These are phyloP conservation scores for Vaucheria bursata DNA, from an alignment of 352 stramenopile species.

Conservation along the genomic window DNA sequence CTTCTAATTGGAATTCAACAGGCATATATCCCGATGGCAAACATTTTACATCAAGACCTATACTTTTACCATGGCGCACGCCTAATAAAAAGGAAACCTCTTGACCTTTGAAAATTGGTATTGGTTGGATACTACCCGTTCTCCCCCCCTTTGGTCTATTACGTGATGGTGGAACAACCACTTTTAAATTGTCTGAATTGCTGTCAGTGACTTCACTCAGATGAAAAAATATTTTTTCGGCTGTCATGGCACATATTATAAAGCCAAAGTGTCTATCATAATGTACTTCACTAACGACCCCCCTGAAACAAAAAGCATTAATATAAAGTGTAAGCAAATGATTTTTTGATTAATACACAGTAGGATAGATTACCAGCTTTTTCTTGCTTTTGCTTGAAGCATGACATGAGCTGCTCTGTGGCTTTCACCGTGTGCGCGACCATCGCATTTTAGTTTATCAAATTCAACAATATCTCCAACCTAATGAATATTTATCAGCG, in stretches of 20 bases:
- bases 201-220: conserved; percentile 21
- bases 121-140: not conserved
- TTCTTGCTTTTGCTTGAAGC: not conserved
- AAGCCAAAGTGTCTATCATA: conserved; percentile 15
- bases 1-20: no score
- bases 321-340: not conserved
- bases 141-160: not conserved
- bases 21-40: conserved; percentile 21
- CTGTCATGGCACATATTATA: conserved; percentile 1
- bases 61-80: conserved; percentile 25
- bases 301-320: not conserved
- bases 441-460: not conserved
- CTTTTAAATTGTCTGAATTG: not conserved
- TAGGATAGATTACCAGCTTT: not conserved
- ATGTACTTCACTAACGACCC: not conserved
- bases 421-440: not conserved
- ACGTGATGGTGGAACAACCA: not conserved
- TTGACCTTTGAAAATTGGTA: conserved; percentile 19
- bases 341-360: no score
- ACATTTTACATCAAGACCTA: conserved; percentile 25
- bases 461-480: conserved; percentile 6
- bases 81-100: conserved; percentile 34
- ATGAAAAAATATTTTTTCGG: conserved; percentile 40
- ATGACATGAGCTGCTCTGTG: conserved; percentile 8
- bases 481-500: not conserved